These are phyloP conservation scores for Plasmodium sp. DNA, from an alignment of 169 alveolate genomes.

Conservation along the genomic window DNA sequence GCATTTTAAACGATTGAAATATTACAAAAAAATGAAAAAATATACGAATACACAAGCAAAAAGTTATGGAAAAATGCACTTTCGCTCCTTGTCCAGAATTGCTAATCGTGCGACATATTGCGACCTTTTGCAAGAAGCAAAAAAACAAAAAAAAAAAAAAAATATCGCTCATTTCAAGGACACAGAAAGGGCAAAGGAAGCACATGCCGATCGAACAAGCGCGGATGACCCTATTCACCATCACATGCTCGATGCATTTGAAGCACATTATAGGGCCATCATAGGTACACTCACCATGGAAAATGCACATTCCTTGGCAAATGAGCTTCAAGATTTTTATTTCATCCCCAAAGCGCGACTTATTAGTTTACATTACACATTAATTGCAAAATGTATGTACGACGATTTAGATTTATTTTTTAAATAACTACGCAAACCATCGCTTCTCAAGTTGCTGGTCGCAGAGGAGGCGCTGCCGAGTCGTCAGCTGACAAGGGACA, in stretches of 20 bases:
- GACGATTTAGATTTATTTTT: neutral
- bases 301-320: neutral
- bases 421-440: neutral
- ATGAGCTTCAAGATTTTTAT: neutral
- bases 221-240: neutral
- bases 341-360: neutral
- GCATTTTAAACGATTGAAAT: neutral
- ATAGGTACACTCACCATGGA: neutral
- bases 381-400: neutral
- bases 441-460: neutral
- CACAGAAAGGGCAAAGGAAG: neutral
- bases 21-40: constrained; percentile 12
- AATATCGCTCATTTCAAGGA: neutral
- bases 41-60: neutral
- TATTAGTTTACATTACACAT: neutral
- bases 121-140: neutral
- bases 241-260: neutral
- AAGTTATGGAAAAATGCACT: neutral
- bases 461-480: neutral
- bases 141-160: neutral
- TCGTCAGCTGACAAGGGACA: neutral
- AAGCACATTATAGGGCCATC: neutral
- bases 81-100: neutral
- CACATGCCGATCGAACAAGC: neutral
- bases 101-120: neutral